Base-by-base conservation (phyloP, 352 stramenopile genomes). In the Pythium diclinum region DNA sequence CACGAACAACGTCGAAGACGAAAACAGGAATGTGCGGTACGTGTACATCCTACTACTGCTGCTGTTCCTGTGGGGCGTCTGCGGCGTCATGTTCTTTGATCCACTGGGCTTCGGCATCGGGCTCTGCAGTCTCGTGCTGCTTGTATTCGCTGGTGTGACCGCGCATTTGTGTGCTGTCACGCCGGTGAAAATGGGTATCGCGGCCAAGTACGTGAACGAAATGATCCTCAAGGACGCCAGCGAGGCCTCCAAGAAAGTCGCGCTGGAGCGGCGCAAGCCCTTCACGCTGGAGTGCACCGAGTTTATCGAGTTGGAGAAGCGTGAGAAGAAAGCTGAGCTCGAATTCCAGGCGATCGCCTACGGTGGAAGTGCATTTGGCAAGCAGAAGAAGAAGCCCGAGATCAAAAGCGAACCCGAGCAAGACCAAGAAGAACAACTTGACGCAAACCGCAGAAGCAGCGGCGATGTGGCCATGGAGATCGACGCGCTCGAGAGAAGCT, bases 1-100 rank as follows among this genome's bases (percentile, higher is more conserved):
- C 66, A 95, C 81, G 10, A 95, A 97, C 76, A 96, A 97, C 65
- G 77, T 98, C 34, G 74, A 92, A 38, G 85, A 97, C 51, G 84
- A 97, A 63, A 97, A 81, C 21, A 61, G 65, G 11, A 84, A 89
- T 38, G 81, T 89, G 13, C 54, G 77, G 16, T 65, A 87, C 61
- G 71, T 94, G 6, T 95, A 95, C 63, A 69, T 81, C 49, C 55
- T 89, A 0, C 74, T 97, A 8, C 53, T 94, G 28, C 57, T 96
- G 1, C 56, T 77, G 6, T 93, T 97, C 48, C 40, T 82, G 44
- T 98, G 92, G 92, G 92, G 92, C 13, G 83, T 90, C 23, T 72
- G 72, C 48, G 84, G 89, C 30, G 89, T 95, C 33, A 88, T 97
- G 73, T 97, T 98, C 60, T 81, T 95, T 17, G 87, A 97, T 36